phyloP scores from a whole-genome alignment of 495 filamentous ascomycete genomes.

The Hyaloscypha finlandica region DNA sequence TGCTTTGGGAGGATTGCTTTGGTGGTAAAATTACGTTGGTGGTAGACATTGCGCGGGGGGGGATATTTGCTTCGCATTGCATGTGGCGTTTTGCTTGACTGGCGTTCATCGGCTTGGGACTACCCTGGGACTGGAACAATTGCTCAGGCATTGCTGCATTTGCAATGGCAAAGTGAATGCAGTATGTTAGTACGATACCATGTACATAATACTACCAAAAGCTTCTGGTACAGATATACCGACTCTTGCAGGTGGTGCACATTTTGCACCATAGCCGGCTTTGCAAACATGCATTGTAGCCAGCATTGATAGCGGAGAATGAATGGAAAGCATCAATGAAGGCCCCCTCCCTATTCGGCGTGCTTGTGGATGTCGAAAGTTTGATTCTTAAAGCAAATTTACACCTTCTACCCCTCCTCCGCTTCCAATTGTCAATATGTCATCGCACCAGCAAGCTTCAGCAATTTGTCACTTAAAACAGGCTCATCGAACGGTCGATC shows the following conservation, averaged over 20 bases:
- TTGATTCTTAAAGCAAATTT: no score
- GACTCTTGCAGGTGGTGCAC: not conserved
- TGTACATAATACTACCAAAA: not conserved
- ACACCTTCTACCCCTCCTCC: no score
- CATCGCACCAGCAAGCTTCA: conserved; percentile 19
- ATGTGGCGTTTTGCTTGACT: not conserved
- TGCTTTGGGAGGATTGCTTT: no score
- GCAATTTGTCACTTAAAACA: conserved; percentile 4
- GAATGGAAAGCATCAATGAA: not conserved
- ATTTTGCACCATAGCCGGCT: not conserved
- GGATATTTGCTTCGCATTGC: not conserved
- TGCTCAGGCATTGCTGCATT: not conserved
- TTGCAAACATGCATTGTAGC: not conserved
- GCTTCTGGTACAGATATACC: not conserved
- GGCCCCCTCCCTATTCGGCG: not conserved
- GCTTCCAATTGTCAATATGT: not conserved
- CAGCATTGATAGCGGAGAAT: not conserved
- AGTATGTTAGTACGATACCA: not conserved
- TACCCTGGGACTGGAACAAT: not conserved
- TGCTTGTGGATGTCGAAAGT: no score
- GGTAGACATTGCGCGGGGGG: not conserved
- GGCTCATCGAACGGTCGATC: conserved; percentile 23
- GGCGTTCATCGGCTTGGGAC: not conserved
- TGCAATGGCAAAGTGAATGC: not conserved
- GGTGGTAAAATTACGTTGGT: not conserved